A percentile compares a stretch with the other conserved stretches of the same genome.
phyloP scores from a whole-genome alignment of 257 asterid genomes.

The Linaria vulgaris region DNA sequence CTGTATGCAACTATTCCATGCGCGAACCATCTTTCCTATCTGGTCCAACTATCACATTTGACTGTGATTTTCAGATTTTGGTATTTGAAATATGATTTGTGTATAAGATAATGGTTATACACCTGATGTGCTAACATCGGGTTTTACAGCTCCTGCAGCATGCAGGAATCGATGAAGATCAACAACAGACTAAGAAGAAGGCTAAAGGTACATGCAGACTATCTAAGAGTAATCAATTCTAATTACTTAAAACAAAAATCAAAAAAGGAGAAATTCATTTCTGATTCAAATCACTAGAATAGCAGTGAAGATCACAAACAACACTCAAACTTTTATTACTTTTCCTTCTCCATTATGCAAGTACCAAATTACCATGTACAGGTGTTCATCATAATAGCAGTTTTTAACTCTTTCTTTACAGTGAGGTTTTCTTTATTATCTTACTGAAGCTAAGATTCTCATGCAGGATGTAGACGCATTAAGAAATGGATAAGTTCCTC shows the following conservation, averaged over 20 bases:
- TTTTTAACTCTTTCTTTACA: no score
- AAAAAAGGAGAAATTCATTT: background rate
- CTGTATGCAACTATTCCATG: no score
- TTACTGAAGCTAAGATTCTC: background rate
- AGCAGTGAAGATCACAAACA: background rate
- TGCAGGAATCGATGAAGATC: slow-evolving; percentile 41
- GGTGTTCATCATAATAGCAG: no score
- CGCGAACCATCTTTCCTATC: no score
- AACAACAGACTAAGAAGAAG: slow-evolving; percentile 36
- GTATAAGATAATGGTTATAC: slow-evolving; percentile 4
- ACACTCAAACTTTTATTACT: background rate
- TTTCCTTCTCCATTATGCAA: no score
- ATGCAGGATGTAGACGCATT: slow-evolving; percentile 52
- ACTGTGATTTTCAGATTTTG: background rate
- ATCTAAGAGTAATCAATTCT: background rate
- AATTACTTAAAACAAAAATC: background rate
- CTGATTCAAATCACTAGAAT: background rate
- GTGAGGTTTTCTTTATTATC: background rate
- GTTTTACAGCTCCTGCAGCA: slow-evolving; percentile 52
- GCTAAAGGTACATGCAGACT: slow-evolving; percentile 32
- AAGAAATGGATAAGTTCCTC: slow-evolving; percentile 58
- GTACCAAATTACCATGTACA: no score
- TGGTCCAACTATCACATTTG: slow-evolving; percentile 11
- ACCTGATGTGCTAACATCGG: slow-evolving; percentile 16
- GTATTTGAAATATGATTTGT: background rate